Base-by-base conservation (phyloP, 306 rosid species). In the Vicia villosa region DNA sequence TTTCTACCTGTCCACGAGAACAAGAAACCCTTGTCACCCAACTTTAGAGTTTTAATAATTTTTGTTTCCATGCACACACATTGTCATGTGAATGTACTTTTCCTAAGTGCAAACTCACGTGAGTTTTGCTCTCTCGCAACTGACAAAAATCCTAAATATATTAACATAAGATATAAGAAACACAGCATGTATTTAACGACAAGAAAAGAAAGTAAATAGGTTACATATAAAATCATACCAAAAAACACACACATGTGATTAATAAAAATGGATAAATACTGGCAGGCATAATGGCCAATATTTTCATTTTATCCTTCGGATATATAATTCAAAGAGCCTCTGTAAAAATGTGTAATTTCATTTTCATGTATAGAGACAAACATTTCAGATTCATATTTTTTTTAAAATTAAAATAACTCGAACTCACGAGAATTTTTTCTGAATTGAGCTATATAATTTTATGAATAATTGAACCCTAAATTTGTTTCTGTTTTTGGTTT, bases 31-130 rank as follows among this genome's bases (percentile, higher is more conserved):
- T 74, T 80, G 82, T 80, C 90, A 74, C 63, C 82, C 82, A 77
- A 81, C 91, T 90, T 86, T 87, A 76, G 84, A 72, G 77, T 77
- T 85, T 76, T 50, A 85, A 74, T 79, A 78, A 69, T 11, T 83
- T 82, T 90, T 91, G 93, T 88, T 81, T 88, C 74, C 83, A 81
- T 81, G 4, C 74, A 73, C 74, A 76, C 90, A 80, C 87, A 80
- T 74, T 82, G 69, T 71, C 96, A 93, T 85, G 96, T 93, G 98
- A 93, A 87, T 88, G 96, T 90, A 88, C 98, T 82, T 88, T 92
- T 84, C 93, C 96, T 59, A 83, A 86, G 93, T 77, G 84, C 82
- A 84, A 84, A 59, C 85, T 88, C 98, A 93, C 98, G 98, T 93
- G 96, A 90, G 78, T 80, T 76, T 83, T 80, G 84, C 77, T 77